These are phyloP conservation scores for Populus alba DNA, from an alignment of 345 rosid species.

Conservation along the genomic window DNA sequence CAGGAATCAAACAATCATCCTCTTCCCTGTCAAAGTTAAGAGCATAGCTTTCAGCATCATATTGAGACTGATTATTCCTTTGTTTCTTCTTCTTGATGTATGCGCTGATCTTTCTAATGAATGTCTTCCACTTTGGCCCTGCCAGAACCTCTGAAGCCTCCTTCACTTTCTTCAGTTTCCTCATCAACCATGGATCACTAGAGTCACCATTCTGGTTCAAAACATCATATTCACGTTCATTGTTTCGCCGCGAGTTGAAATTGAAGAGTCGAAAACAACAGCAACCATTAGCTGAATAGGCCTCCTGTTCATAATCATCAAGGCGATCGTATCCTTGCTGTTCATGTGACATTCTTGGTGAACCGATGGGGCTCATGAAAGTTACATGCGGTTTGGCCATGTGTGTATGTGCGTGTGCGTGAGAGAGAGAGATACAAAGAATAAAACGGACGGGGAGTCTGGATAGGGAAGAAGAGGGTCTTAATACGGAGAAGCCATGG, in stretches of 20 bases:
- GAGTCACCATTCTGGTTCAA: conserved; percentile 17
- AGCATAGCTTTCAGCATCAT: conserved; percentile 55
- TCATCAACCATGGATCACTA: conserved; percentile 32
- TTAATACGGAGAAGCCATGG: conserved; percentile 1
- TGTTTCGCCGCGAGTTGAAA: conserved; percentile 24
- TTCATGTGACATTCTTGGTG: conserved; percentile 31
- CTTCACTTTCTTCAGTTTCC: conserved; percentile 39
- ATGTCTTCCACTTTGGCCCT: conserved; percentile 59
- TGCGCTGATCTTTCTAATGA: conserved; percentile 43
- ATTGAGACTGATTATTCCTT: conserved; percentile 29
- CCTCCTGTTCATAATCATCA: conserved; percentile 10
- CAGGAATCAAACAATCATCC: conserved; percentile 28
- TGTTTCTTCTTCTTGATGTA: conserved; percentile 16
- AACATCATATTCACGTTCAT: neutral
- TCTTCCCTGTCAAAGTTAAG: conserved; percentile 52
- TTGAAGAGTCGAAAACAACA: conserved; percentile 37
- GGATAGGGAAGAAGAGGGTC: neutral
- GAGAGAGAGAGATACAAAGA: neutral
- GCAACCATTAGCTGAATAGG: conserved; percentile 21
- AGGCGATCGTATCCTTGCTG: conserved; percentile 29
- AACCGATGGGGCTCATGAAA: conserved; percentile 4
- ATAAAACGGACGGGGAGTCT: neutral
- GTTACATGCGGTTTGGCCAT: conserved; percentile 13
- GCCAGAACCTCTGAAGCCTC: conserved; percentile 44
- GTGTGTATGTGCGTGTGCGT: neutral